Base-by-base conservation (phyloP, 495 filamentous ascomycete species). In the Opeltia flavorubescens region DNA sequence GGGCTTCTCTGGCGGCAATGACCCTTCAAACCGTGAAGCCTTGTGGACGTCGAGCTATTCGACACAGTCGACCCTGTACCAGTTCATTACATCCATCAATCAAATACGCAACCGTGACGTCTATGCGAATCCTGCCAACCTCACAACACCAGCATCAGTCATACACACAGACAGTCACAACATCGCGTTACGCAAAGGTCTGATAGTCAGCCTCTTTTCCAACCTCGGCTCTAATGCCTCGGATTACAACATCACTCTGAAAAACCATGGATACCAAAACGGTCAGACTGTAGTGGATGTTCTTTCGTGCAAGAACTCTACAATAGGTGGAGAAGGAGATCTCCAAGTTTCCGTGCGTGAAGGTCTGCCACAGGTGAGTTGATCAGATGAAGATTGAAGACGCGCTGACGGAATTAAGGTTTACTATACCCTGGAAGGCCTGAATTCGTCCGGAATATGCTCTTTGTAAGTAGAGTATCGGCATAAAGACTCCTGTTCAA, bases 11-110 rank as follows among this genome's bases (percentile, higher is more conserved):
- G 82, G 83, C 41, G 56, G 62, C 9, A 62, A 45, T 41, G 74
- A 76, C 29, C 83, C 83, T 0, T 50, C 61, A 27, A 83, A 88
- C 58, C 79, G 85, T 35, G 83, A 88, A 59, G 81, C 84, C 26
- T 55, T 86, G 34, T 91, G 85, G 85, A 65, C 74, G 15, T 75
- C 75, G 26, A 61, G 62, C 5, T 91, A 84, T 61, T 58, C 70
- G 43, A 83, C 75, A 21, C 56, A 56, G 15, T 55, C 75, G 0
- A 61, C 72, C 12, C 67, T 88, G 2, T 87, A 86, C 67, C 63
- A 61, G 6, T 70, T 71, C 48, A 76, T 79, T 39, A 34, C 34
- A 5, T 36, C 34, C 3, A 18, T 36, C 34, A 36, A 36, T 36
- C 34, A 36, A 18, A 2, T 36, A 17, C 34, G 34, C 6, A 36